These are phyloP conservation scores for Dictyostelium intermedium DNA, from an alignment of 78 protist species.

Conservation along the genomic window DNA sequence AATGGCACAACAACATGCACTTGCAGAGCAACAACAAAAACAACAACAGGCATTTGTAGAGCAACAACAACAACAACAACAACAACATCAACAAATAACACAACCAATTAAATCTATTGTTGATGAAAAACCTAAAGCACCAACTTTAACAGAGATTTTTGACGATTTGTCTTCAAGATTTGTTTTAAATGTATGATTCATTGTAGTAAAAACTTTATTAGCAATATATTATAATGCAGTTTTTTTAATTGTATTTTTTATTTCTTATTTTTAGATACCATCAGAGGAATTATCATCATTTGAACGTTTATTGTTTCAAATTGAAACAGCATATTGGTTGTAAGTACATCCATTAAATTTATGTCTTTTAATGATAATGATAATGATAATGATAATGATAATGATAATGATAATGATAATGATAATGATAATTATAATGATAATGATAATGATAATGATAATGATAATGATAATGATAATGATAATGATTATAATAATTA, in stretches of 20 bases:
- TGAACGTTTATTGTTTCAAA: constrained; percentile 87
- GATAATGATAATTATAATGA: neutral
- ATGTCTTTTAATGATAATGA: too few species aligned
- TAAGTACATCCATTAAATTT: neutral
- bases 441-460: neutral
- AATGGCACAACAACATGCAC: neutral
- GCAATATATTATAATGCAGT: too few species aligned
- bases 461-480: neutral
- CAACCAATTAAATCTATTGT: neutral
- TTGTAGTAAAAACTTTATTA: too few species aligned
- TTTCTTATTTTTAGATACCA: constrained; percentile 59
- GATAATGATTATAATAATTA: neutral
- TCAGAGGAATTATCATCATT: constrained; percentile 84
- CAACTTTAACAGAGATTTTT: constrained; percentile 45
- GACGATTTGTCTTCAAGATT: constrained; percentile 84
- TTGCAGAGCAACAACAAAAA: neutral
- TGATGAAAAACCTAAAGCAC: constrained; percentile 6
- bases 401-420: neutral
- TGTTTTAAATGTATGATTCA: constrained; percentile 72
- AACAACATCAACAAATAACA: neutral
- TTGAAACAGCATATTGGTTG: constrained; percentile 91
- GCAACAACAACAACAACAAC: constrained; percentile 24
- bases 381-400: neutral
- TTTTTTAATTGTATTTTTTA: too few species aligned
- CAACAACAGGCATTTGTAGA: neutral